Evolutionary conservation across 192 early-diverging fungal species (phyloP).

Genomic region (Chytriomyces sp.): DNA sequence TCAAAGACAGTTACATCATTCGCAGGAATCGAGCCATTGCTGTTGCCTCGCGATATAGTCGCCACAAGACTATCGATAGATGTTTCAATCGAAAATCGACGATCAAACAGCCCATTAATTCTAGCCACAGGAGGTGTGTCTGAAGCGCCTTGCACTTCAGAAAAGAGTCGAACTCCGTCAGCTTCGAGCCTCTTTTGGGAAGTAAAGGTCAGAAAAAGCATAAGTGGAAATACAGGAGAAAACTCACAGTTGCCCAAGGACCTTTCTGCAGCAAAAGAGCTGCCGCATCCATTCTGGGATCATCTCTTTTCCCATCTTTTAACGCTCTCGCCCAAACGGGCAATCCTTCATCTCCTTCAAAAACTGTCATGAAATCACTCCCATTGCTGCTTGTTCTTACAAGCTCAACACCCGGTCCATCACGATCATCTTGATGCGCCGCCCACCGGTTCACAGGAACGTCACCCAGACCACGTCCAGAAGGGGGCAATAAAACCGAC

Average conservation of each 20-base stretch:
- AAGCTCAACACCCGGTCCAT: background rate
- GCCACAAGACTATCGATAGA: background rate
- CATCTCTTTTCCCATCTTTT: background rate
- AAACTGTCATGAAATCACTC: slow-evolving; percentile 28
- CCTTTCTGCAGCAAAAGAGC: slow-evolving; percentile 7
- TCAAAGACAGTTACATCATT: slow-evolving; percentile 17
- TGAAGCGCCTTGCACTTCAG: slow-evolving; percentile 27
- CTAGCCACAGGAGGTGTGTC: slow-evolving; percentile 42
- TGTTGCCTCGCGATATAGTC: background rate
- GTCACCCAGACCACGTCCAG: background rate
- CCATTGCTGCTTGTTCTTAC: background rate
- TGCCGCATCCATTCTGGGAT: background rate
- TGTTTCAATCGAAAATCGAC: slow-evolving; percentile 45
- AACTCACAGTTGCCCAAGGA: slow-evolving; percentile 23
- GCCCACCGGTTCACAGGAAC: background rate
- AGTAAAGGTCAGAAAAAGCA: background rate
- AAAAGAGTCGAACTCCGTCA: slow-evolving; percentile 47
- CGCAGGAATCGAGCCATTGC: background rate
- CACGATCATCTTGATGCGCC: background rate
- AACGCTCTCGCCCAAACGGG: slow-evolving; percentile 46
- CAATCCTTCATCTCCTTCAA: slow-evolving; percentile 38
- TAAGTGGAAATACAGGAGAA: background rate
- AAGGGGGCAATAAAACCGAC: slow-evolving; percentile 1
- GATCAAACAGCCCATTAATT: slow-evolving; percentile 32
- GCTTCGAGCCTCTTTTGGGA: slow-evolving; percentile 38